These are phyloP conservation scores for Cryptococcus depauperatus DNA, from an alignment of 1,284 basidiomycete genomes.

Conservation along the genomic window DNA sequence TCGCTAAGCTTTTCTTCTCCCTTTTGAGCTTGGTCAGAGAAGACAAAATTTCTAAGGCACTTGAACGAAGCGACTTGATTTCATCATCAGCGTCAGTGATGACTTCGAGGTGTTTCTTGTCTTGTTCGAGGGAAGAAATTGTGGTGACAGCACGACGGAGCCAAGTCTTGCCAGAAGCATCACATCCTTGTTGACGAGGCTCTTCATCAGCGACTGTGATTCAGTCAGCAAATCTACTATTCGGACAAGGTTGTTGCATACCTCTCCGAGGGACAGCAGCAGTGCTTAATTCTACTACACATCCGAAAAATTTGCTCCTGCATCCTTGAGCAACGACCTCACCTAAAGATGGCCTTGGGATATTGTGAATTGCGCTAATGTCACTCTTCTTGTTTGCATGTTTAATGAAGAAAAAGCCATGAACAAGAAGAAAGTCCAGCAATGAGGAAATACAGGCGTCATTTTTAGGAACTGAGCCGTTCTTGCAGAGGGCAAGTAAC, in stretches of 20 bases:
- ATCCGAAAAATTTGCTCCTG: conserved; percentile 62
- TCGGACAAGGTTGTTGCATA: conserved; percentile 20
- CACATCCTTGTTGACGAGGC: conserved; percentile 54
- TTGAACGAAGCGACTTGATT: conserved; percentile 48
- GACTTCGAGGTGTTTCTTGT: conserved; percentile 60
- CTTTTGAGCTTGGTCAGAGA: conserved; percentile 13
- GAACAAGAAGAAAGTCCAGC: conserved; percentile 71
- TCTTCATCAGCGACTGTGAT: conserved; percentile 31
- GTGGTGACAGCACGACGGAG: conserved; percentile 59
- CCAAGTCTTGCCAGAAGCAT: conserved; percentile 73
- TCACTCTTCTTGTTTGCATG: conserved; percentile 65
- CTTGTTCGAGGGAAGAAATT: conserved; percentile 55
- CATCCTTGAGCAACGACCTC: conserved; percentile 60
- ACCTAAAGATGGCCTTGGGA: conserved; percentile 63
- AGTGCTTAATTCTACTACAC: conserved; percentile 64
- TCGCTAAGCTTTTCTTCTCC: conserved; percentile 50
- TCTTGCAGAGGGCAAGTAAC: conserved; percentile 67
- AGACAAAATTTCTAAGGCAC: conserved; percentile 49
- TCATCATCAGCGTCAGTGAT: conserved; percentile 57
- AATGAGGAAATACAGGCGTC: conserved; percentile 68
- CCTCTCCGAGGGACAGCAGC: conserved; percentile 54
- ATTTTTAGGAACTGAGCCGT: conserved; percentile 68
- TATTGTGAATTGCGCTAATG: conserved; percentile 52
- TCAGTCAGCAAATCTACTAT: conserved; percentile 19
- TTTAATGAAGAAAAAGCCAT: conserved; percentile 67